These are phyloP conservation scores for Arthroderma uncinatum DNA, from an alignment of 2,329 filamentous ascomycete genomes.

Conservation along the genomic window DNA sequence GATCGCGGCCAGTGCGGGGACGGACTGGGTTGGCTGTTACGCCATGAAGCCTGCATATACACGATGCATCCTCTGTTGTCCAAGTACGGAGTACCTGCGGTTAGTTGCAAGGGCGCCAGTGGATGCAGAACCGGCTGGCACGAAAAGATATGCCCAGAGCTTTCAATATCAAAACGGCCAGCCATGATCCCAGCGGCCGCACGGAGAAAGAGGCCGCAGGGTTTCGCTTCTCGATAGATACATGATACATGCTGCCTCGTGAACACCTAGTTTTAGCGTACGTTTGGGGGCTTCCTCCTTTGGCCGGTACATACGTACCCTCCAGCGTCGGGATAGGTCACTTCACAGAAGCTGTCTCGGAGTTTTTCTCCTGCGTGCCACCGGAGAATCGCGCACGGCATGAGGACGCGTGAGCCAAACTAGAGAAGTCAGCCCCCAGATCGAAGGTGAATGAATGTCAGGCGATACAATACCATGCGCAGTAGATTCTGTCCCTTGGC, in stretches of 20 bases:
- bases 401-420: constrained; percentile 4
- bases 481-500: not conserved
- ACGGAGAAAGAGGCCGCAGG: not conserved
- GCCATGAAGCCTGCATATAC: constrained; percentile 3
- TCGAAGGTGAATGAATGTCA: not conserved
- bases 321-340: not conserved
- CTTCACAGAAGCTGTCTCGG: not conserved
- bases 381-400: not conserved
- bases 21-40: constrained; percentile 3
- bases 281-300: not conserved
- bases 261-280: not conserved
- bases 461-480: not conserved
- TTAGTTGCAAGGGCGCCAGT: not conserved
- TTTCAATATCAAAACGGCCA: not conserved
- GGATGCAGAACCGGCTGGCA: not conserved
- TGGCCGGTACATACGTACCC: no score
- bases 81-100: not conserved
- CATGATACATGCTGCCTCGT: not conserved
- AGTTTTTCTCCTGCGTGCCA: not conserved
- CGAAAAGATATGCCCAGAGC: not conserved
- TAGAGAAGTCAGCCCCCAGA: constrained; percentile 1
- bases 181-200: not conserved
- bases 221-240: no score
- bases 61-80: not conserved
- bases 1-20: constrained; percentile 4